Conservation (phyloP, 129 eudicot species). For the Tanacetum coccineum region DNA sequence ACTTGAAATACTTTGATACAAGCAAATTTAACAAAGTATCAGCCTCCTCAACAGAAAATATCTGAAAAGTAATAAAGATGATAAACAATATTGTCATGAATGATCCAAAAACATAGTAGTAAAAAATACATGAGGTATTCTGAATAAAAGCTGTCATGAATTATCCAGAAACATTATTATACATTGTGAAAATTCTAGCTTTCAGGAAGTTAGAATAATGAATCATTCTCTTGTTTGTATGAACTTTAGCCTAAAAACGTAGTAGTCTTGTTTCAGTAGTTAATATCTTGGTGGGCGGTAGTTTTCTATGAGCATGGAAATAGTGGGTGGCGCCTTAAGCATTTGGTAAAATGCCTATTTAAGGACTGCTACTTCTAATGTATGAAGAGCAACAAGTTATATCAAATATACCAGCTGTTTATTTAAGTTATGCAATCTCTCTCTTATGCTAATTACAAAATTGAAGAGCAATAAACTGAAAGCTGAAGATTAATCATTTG, state of each 20-base stretch:
- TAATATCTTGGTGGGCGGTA: background rate
- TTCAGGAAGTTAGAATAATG: no score
- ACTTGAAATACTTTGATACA: constrained; percentile 66
- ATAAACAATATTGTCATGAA: background rate
- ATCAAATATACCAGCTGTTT: background rate
- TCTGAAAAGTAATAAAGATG: constrained; percentile 39
- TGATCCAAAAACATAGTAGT: no score
- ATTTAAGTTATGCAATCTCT: background rate
- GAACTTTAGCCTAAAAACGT: background rate
- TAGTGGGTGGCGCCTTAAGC: background rate
- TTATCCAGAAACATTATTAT: no score
- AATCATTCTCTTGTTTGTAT: no score
- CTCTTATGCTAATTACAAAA: background rate
- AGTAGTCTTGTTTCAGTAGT: background rate
- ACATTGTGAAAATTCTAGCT: no score
- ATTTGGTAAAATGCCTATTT: constrained; percentile 3
- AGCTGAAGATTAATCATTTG: background rate
- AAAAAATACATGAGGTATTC: no score
- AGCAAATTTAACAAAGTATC: constrained; percentile 56
- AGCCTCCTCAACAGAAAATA: constrained; percentile 40
- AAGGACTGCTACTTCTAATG: background rate
- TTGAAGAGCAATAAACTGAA: no score
- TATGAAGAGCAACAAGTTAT: background rate
- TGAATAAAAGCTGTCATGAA: no score
- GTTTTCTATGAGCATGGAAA: background rate